Evolutionary conservation across 2,329 filamentous ascomycete genomes (phyloP), one percentile per base, ranked within the genome.

Genomic region (Ceratocystis albifundus): DNA sequence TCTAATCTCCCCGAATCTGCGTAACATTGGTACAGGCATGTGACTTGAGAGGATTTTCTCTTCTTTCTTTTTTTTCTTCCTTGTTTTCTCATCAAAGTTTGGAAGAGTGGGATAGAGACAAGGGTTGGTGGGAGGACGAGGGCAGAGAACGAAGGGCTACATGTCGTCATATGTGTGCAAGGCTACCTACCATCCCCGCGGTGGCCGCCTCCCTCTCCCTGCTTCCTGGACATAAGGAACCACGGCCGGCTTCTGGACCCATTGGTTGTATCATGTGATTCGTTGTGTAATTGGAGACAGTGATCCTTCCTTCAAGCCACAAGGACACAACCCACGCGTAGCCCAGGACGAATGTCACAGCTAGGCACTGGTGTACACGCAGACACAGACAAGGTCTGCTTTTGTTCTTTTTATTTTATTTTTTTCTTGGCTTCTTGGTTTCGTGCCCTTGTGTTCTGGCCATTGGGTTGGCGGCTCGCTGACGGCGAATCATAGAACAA

Each of bases 21-120:
- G 53, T 57, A 28, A 28, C 53, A 57, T 32, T 57, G 7, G 8
- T 32, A 28, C 22, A 57, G 15, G 17, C 53, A 57, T 57, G 53
- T 57, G 53, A 57, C 53, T 32, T 57, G 53, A 28, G 30, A 57
- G 22, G 53, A 57, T 57, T 57, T 57, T 20, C 48, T 50, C 25
- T 20, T n/a, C 55, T 17, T 20, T 61, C 55, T 61, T 30, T 44
- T 20, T 22, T 30, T 55, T 55, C 15, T 55, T 55, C 20, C 20
- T 55, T 55, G 5, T 25, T 55, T 55, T 55, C 20, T 57, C 17
- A 12, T 28, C 22, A 20, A 20, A 12, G 6, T n/a, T 50, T 50
- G 46, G 22, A 50, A 50, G 36, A 41, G 12, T 15, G 36, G 46
- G 46, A n/a, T 50, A 22, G 46, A 50, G 46, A 28, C 3, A 12